Conservation (phyloP, 768 basidiomycete genomes). For the Cyclocybe aegerita region DNA sequence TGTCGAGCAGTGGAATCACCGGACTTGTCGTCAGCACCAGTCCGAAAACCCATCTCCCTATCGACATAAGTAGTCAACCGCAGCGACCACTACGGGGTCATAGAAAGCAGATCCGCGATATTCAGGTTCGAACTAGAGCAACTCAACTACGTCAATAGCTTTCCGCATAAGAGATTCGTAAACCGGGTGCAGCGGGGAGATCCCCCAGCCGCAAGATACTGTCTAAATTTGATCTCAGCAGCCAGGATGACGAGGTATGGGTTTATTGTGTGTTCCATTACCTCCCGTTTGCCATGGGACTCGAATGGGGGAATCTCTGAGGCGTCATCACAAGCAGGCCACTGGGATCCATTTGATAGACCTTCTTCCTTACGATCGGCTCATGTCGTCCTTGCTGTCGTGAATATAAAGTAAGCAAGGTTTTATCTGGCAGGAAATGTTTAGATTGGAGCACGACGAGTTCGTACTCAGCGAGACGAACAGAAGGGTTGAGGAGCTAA, state of each 20-base stretch:
- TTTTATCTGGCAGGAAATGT: slow-evolving; percentile 1
- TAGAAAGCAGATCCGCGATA: no score
- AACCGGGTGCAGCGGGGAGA: slow-evolving; percentile 3
- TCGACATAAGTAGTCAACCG: no score
- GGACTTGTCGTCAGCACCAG: slow-evolving; percentile 1
- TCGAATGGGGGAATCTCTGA: neutral
- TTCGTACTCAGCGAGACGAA: slow-evolving; percentile 3
- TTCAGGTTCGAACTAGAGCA: slow-evolving; percentile 6
- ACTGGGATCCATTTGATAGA: no score
- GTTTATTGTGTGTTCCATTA: slow-evolving; percentile 2
- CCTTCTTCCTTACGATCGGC: no score
- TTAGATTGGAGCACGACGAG: slow-evolving; percentile 5
- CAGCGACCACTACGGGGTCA: no score
- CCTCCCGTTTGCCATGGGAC: neutral
- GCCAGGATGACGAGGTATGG: slow-evolving; percentile 9
- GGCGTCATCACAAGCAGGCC: no score
- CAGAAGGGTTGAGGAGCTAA: slow-evolving; percentile 1
- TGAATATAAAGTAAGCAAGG: neutral
- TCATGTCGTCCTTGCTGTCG: neutral
- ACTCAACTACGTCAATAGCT: slow-evolving; percentile 6
- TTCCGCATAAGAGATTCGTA: slow-evolving; percentile 7
- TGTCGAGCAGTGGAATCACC: slow-evolving; percentile 5
- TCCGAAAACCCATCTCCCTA: slow-evolving; percentile 6
- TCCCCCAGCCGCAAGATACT: neutral
- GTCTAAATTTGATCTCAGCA: slow-evolving; percentile 13